Evolutionary conservation across 2,329 filamentous ascomycete genomes (phyloP).

Genomic region (Curvularia eragrostidis): DNA sequence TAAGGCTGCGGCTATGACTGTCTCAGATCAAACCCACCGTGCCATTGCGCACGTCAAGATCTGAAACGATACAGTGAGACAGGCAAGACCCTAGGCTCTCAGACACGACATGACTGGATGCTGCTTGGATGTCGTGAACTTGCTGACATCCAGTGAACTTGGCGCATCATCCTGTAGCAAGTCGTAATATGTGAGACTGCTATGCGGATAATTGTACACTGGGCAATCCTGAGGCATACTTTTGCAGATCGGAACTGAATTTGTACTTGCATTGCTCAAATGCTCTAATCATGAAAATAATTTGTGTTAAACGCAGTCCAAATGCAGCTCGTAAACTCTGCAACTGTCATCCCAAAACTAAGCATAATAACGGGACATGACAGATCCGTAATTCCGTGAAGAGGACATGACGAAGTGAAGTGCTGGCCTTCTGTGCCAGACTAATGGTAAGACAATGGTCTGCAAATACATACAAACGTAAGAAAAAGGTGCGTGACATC

Average conservation of each 20-base stretch:
- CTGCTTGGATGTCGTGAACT: not conserved
- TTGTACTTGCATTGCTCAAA: not conserved
- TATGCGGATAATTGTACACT: conserved; percentile 2
- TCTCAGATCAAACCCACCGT: conserved; percentile 5
- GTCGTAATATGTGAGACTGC: conserved; percentile 3
- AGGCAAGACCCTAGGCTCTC: conserved; percentile 2
- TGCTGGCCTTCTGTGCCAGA: not conserved
- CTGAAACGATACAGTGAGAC: conserved; percentile 15
- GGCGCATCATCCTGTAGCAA: conserved; percentile 9
- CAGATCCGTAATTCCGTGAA: conserved; percentile 8
- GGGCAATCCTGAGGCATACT: not conserved
- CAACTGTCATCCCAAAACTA: not conserved
- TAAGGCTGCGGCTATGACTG: not conserved
- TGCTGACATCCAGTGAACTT: not conserved
- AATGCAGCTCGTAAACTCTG: not conserved
- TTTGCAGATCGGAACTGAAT: not conserved
- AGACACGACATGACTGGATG: not conserved
- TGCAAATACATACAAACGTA: not conserved
- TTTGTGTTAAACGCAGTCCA: not conserved
- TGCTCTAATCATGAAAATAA: not conserved
- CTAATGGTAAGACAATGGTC: not conserved
- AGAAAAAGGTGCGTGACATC: conserved; percentile 9
- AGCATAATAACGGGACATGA: conserved; percentile 7
- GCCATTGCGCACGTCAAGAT: conserved; percentile 5
- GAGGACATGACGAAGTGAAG: not conserved